Evolutionary conservation across 2,329 filamentous ascomycete species (phyloP).

Genomic region (Monosporascus sp.): DNA sequence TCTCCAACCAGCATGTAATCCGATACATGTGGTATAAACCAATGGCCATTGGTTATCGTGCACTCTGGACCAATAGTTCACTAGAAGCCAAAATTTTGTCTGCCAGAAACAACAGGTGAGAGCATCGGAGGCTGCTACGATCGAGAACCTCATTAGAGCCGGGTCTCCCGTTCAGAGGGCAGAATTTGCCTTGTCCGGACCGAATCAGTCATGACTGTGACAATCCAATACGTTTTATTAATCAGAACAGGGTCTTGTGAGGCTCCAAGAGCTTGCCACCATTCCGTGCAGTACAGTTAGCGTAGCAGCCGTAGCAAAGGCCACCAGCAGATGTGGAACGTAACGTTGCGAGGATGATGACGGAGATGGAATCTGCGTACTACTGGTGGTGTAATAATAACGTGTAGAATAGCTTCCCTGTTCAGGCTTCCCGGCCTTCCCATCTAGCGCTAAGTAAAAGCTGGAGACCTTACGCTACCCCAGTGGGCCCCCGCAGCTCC

Average conservation of each 20-base stretch:
- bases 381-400: too few relatives aligned
- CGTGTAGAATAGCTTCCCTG: too few relatives aligned
- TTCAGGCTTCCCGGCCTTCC: too few relatives aligned
- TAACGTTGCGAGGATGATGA: background rate
- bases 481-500: too few relatives aligned
- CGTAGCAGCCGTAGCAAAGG: background rate
- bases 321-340: background rate
- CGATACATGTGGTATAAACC: constrained; percentile 22
- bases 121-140: background rate
- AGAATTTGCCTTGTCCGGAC: background rate
- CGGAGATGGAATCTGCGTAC: too few relatives aligned
- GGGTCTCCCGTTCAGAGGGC: background rate
- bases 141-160: background rate
- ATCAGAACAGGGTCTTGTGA: constrained; percentile 8
- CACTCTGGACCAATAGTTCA: background rate
- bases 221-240: background rate
- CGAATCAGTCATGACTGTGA: background rate
- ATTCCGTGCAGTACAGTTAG: background rate
- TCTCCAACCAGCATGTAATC: constrained; percentile 8
- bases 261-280: constrained; percentile 14
- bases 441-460: too few relatives aligned
- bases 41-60: constrained; percentile 13
- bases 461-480: too few relatives aligned
- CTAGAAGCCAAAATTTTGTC: background rate
- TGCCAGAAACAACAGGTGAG: too few relatives aligned